These are phyloP conservation scores for Hortaea werneckii DNA, from an alignment of 2,329 filamentous ascomycete genomes.

Conservation along the genomic window DNA sequence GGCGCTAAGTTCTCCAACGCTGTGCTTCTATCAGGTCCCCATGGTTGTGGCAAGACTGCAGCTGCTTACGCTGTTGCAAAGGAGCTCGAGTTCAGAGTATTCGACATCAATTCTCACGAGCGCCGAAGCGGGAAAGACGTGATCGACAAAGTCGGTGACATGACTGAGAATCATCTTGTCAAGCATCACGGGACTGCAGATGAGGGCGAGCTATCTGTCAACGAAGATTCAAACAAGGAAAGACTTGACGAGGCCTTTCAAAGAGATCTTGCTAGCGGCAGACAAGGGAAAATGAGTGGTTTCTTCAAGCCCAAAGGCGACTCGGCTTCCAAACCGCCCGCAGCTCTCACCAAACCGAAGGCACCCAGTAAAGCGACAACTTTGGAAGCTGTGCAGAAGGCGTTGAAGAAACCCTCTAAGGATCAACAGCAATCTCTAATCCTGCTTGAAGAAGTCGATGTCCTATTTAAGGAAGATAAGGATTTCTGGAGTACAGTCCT, in stretches of 20 bases:
- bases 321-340: conserved; percentile 14
- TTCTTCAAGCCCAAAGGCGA: conserved; percentile 59
- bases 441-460: conserved; percentile 83
- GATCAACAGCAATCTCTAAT: conserved; percentile 88
- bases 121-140: conserved; percentile 83
- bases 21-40: conserved; percentile 78
- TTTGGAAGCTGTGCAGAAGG: conserved; percentile 16
- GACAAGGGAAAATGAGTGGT: conserved; percentile 67
- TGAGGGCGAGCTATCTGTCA: conserved; percentile 14
- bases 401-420: conserved; percentile 27
- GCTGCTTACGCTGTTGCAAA: conserved; percentile 84
- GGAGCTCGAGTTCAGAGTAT: conserved; percentile 85
- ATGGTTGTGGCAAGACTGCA: conserved; percentile 88
- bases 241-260: conserved; percentile 37
- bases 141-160: conserved; percentile 84
- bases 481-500: conserved; percentile 84
- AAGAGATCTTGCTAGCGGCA: conserved; percentile 53
- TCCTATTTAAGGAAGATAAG: conserved; percentile 91
- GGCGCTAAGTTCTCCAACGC: conserved; percentile 53
- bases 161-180: conserved; percentile 92
- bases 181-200: conserved; percentile 35
- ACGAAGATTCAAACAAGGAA: conserved; percentile 27
- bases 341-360: conserved; percentile 10
- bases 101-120: conserved; percentile 81
- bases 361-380: conserved; percentile 10